phyloP scores from a whole-genome alignment of 257 asterid species.

The Penstemon davidsonii region DNA sequence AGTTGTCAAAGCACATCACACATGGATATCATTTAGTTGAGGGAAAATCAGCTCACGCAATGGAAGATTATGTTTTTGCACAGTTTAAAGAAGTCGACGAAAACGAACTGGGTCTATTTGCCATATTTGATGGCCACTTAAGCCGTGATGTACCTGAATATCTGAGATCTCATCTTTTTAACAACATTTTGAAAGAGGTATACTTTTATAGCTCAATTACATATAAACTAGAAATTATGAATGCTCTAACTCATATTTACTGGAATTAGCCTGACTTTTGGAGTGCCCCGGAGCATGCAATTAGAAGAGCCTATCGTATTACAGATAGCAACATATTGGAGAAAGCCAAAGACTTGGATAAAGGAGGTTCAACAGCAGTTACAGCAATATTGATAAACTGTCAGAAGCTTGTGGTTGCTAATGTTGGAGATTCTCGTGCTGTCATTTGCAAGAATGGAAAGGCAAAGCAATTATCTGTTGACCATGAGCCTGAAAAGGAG shows the following conservation, averaged over 20 bases:
- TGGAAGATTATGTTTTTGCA: conserved; percentile 92
- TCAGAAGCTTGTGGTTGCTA: conserved; percentile 82
- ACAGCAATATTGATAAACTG: conserved; percentile 83
- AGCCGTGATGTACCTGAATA: conserved; percentile 78
- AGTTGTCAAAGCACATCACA: conserved; percentile 62
- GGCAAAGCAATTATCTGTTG: conserved; percentile 82
- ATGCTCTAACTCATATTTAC: conserved; percentile 1
- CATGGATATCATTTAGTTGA: conserved; percentile 85
- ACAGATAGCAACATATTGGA: conserved; percentile 72
- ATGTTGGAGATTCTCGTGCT: conserved; percentile 96
- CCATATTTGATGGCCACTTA: conserved; percentile 85
- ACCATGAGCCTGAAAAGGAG: conserved; percentile 82
- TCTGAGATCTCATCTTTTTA: conserved; percentile 71
- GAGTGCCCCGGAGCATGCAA: conserved; percentile 72
- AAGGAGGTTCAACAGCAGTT: conserved; percentile 96
- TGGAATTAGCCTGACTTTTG: conserved; percentile 74
- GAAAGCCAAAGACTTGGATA: conserved; percentile 70
- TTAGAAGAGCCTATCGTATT: conserved; percentile 65
- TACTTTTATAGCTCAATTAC: not conserved
- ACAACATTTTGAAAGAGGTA: conserved; percentile 82
- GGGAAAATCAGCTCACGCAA: conserved; percentile 71
- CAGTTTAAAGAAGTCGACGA: conserved; percentile 68
- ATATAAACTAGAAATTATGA: too few relatives aligned
- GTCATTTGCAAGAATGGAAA: conserved; percentile 76
- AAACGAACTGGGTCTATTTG: conserved; percentile 81